A percentile compares a stretch with the other conserved stretches of the same genome.
These are phyloP conservation scores for Inonotus hispidus DNA, from an alignment of 1,284 basidiomycete genomes.

Conservation along the genomic window DNA sequence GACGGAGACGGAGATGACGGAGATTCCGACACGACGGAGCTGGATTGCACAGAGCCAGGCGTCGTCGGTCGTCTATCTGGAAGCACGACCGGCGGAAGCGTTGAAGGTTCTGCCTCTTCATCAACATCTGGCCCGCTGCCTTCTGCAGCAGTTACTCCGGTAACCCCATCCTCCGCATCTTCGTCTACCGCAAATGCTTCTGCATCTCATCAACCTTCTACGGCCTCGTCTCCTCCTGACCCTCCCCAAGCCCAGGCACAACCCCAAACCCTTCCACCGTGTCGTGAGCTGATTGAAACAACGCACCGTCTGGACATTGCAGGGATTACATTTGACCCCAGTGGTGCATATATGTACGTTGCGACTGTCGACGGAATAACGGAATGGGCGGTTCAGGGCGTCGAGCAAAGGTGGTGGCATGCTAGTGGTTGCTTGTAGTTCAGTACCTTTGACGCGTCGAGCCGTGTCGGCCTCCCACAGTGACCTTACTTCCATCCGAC, in stretches of 20 bases:
- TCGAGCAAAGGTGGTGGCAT: slow-evolving; percentile 59
- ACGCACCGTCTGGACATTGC: slow-evolving; percentile 48
- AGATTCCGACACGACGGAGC: neutral
- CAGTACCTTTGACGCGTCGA: too few relatives aligned
- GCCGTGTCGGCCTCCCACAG: too few relatives aligned
- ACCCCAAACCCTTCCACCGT: slow-evolving; percentile 15
- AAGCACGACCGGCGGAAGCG: neutral
- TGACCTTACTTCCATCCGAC: too few relatives aligned
- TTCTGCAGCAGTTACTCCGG: neutral
- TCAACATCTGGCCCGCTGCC: neutral
- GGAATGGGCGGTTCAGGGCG: slow-evolving; percentile 59
- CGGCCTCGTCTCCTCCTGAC: neutral
- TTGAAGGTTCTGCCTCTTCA: neutral
- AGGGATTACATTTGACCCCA: slow-evolving; percentile 70
- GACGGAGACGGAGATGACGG: neutral
- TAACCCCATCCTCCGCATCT: neutral
- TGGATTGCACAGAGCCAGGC: neutral
- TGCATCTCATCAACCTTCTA: neutral
- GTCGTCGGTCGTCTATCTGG: neutral
- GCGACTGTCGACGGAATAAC: slow-evolving; percentile 55
- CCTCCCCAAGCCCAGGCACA: neutral
- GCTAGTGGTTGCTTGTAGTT: slow-evolving; percentile 29
- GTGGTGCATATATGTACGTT: slow-evolving; percentile 61
- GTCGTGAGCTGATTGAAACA: slow-evolving; percentile 17
- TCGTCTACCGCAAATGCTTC: neutral